Conservation (phyloP, 768 basidiomycete genomes). For the Lentinula sp. region DNA sequence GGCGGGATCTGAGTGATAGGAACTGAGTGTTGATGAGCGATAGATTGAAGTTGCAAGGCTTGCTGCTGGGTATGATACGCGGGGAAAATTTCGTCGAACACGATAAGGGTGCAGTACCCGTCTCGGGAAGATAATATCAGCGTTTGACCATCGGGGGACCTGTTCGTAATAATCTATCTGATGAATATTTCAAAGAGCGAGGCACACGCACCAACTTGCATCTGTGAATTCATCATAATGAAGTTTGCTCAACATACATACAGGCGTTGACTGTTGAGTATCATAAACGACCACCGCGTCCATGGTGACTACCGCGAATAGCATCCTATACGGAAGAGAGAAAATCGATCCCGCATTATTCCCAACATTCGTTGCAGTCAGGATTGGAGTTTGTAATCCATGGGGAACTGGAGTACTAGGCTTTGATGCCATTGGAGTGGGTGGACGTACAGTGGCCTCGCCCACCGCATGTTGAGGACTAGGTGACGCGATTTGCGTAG, state of each 20-base stretch:
- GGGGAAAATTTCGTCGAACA: slow-evolving; percentile 92
- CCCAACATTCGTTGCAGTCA: slow-evolving; percentile 7
- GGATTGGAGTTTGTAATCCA: slow-evolving; percentile 11
- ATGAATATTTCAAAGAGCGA: not conserved
- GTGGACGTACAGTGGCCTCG: slow-evolving; percentile 43
- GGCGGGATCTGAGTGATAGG: slow-evolving; percentile 39
- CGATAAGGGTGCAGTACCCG: slow-evolving; percentile 93
- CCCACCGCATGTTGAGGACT: slow-evolving; percentile 48
- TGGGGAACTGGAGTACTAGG: slow-evolving; percentile 40
- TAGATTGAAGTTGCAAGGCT: slow-evolving; percentile 83
- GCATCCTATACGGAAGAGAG: slow-evolving; percentile 86
- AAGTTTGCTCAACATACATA: slow-evolving; percentile 87
- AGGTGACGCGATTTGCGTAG: slow-evolving; percentile 34
- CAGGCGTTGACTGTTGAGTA: slow-evolving; percentile 90
- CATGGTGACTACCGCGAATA: slow-evolving; percentile 95
- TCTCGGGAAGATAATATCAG: slow-evolving; percentile 90
- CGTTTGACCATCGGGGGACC: slow-evolving; percentile 95
- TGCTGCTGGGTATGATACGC: slow-evolving; percentile 89
- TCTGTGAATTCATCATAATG: slow-evolving; percentile 99
- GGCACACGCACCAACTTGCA: slow-evolving; percentile 69
- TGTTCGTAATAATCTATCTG: slow-evolving; percentile 21
- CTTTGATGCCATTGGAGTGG: slow-evolving; percentile 58
- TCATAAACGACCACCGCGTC: slow-evolving; percentile 94
- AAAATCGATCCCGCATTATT: slow-evolving; percentile 62
- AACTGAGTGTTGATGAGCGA: slow-evolving; percentile 79